A percentile compares a stretch with the other conserved stretches of the same genome.
phyloP scores from a whole-genome alignment of 2,329 filamentous ascomycete species.

The Sporothrix dimorphospora region DNA sequence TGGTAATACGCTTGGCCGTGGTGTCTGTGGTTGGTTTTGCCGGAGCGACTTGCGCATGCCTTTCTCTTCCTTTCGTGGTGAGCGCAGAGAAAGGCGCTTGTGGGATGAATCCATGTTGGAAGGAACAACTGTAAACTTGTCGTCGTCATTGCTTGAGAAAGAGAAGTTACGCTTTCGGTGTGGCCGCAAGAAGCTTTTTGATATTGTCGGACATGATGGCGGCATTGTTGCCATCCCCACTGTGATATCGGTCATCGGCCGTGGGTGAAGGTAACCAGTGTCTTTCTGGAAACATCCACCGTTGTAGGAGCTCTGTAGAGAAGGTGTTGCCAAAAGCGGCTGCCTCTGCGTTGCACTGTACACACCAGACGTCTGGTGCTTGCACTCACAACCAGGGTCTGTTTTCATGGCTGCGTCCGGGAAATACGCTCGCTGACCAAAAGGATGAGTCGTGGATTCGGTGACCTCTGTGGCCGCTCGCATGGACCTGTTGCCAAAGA shows the following conservation, averaged over 20 bases:
- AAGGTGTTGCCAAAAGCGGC: neutral
- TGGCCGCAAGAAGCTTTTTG: conserved; percentile 20
- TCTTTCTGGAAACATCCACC: neutral
- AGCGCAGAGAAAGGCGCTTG: conserved; percentile 35
- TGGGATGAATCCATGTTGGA: neutral
- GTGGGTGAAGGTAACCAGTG: neutral
- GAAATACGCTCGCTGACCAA: neutral
- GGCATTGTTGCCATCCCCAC: neutral
- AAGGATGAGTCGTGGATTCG: neutral
- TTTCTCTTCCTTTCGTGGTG: conserved; percentile 44
- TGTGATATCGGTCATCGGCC: neutral
- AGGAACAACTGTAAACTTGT: conserved; percentile 36
- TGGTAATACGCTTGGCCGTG: neutral
- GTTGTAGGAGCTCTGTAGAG: neutral
- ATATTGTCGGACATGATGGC: neutral
- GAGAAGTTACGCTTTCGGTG: conserved; percentile 25
- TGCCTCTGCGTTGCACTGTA: neutral
- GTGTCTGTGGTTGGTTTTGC: neutral
- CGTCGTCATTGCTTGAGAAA: conserved; percentile 34
- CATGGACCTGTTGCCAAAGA: neutral
- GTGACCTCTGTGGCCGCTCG: neutral
- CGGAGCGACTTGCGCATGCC: conserved; percentile 28
- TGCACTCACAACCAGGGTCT: neutral
- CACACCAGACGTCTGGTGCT: neutral
- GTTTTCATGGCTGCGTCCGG: neutral